phyloP scores from a whole-genome alignment of 805 yeast genomes.

The Geotrichum ghanense region DNA sequence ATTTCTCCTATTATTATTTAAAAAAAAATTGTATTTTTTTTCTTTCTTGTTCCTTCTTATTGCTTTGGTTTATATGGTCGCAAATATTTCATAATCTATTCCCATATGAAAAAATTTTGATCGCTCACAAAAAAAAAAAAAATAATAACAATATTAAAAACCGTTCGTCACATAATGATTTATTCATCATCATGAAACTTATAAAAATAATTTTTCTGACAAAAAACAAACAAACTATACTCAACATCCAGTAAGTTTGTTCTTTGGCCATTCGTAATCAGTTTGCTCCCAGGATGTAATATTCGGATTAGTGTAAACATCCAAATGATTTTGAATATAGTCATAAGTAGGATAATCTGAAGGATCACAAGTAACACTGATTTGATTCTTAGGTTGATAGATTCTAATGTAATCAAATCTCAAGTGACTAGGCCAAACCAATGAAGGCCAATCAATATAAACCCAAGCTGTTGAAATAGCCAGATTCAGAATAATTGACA shows the following conservation, averaged over 20 bases:
- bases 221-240: neutral
- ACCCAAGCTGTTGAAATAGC: conserved; percentile 93
- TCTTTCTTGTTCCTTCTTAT: no score
- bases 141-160: conserved; percentile 1
- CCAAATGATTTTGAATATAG: conserved; percentile 60
- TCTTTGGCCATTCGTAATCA: conserved; percentile 62
- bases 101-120: neutral
- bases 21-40: no score
- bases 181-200: no score
- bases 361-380: conserved; percentile 76
- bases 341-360: conserved; percentile 71
- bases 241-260: conserved; percentile 41
- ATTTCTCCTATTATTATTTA: no score
- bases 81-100: neutral
- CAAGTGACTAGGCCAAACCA: conserved; percentile 69
- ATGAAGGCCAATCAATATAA: conserved; percentile 75
- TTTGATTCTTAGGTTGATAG: conserved; percentile 68
- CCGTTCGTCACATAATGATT: no score
- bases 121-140: neutral
- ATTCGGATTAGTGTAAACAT: conserved; percentile 61
- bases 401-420: conserved; percentile 76
- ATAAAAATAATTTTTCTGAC: neutral
- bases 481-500: conserved; percentile 77
- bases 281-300: conserved; percentile 64
- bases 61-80: no score